Evolutionary conservation across 1,139 yeast genomes (phyloP).

Genomic region (Arxiozyma slooffiae): DNA sequence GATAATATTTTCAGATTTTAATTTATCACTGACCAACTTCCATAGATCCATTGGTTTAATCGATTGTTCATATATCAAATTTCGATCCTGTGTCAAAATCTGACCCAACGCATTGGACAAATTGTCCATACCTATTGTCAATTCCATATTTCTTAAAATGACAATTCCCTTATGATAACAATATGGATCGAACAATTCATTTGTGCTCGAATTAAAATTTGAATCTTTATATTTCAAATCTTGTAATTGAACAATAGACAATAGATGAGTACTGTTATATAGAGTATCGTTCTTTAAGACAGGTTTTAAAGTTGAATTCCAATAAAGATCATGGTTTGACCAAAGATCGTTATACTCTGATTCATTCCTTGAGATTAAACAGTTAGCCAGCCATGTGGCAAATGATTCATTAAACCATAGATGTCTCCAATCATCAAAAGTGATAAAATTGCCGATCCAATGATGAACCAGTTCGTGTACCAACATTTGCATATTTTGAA

Average conservation of each 20-base stretch:
- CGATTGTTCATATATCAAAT: conserved; percentile 29
- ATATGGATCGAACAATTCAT: conserved; percentile 44
- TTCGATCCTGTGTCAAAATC: conserved; percentile 31
- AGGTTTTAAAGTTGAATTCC: conserved; percentile 32
- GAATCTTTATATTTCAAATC: background rate
- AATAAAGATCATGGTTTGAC: conserved; percentile 16
- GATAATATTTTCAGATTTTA: conserved; percentile 31
- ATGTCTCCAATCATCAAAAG: conserved; percentile 57
- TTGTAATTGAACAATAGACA: conserved; percentile 2
- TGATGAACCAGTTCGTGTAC: conserved; percentile 70
- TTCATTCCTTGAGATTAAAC: conserved; percentile 31
- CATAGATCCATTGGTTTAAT: conserved; percentile 52
- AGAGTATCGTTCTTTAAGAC: conserved; percentile 15
- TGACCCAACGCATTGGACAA: conserved; percentile 35
- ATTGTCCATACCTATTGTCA: conserved; percentile 34
- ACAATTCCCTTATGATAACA: conserved; percentile 60
- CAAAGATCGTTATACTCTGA: conserved; percentile 25
- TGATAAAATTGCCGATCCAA: conserved; percentile 61
- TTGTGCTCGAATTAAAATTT: conserved; percentile 11
- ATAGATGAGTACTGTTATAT: background rate
- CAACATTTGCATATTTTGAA: conserved; percentile 44
- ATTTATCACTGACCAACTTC: conserved; percentile 30
- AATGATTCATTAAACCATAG: conserved; percentile 69
- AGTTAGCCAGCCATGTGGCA: conserved; percentile 59
- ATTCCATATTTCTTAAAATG: conserved; percentile 46